Percentiles rank a stretch among this genome's conserved stretches.
Evolutionary conservation across 148 eudicot species (phyloP).

Genomic region (Dysphania ambrosioides): DNA sequence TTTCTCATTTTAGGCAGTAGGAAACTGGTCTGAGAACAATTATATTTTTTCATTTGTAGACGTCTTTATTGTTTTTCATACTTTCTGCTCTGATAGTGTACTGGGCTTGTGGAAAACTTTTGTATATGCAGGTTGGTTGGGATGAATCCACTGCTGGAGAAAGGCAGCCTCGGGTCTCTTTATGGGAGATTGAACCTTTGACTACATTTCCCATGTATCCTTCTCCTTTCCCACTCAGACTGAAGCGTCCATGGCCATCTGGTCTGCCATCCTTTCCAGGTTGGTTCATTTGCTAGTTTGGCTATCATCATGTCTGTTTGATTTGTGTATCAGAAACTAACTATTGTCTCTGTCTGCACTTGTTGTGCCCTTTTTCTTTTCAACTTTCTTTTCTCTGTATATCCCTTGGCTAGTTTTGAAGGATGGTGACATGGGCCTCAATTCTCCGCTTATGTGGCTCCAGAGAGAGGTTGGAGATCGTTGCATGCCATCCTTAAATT

Average conservation of each 20-base stretch:
- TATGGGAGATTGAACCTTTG: constrained; percentile 87
- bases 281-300: constrained; percentile 18
- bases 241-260: constrained; percentile 81
- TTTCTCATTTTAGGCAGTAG: too few relatives aligned
- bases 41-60: neutral
- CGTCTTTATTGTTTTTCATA: neutral
- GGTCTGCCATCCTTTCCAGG: constrained; percentile 61
- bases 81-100: neutral
- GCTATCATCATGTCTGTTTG: neutral
- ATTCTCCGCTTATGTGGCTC: constrained; percentile 66
- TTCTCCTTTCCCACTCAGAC: constrained; percentile 63
- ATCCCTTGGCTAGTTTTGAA: constrained; percentile 37
- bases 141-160: constrained; percentile 86
- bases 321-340: constrained; percentile 10
- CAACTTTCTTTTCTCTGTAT: constrained; percentile 13
- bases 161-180: constrained; percentile 72
- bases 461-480: constrained; percentile 56
- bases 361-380: neutral
- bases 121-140: constrained; percentile 70
- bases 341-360: neutral
- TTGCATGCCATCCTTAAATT: constrained; percentile 52
- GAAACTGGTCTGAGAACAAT: neutral
- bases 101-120: too few relatives aligned
- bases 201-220: constrained; percentile 88
- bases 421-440: constrained; percentile 61